Base-by-base conservation (phyloP, 805 yeast genomes). In the Grigorovia humatica region DNA sequence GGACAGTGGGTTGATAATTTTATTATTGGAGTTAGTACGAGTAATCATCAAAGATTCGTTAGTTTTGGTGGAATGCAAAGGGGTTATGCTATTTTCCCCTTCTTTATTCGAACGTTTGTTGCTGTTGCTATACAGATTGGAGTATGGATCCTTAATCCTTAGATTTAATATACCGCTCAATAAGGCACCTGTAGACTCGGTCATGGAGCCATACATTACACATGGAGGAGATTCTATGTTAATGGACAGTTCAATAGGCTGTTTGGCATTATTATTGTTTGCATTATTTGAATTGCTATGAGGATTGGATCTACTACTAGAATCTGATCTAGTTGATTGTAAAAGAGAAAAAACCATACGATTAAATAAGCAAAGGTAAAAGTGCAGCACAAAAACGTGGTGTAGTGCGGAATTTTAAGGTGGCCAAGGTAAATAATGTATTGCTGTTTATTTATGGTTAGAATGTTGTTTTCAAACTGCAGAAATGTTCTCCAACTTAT, bases 181-280 rank as follows among this genome's bases (percentile, higher is more conserved):
- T 23, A 91, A 74, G 5, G 96, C 85, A 1, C 99, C 99, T 0
- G 95, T 76, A 1, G 93, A 81, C 53, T 87, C 93, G 9, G 69
- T 66, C 2, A 90, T 85, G 0, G 76, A 68, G 0, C 99, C 99
- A 62, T 86, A 91, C 51, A 93, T 70, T 46, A 88, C 79, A 42
- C 90, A 75, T 0, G 99, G 99, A 1, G 98, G 98, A 1, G 95
- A 83, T 64, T 93, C 99, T 20, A 93, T 72, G 42, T 75, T 74
- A 38, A 90, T 75, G 0, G 81, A 64, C 12, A 87, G 67, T 38
- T 76, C 72, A 38, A 77, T 66, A 1, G 78, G 77, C 41, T 66
- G 51, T 12, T 32, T 29, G 23, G 47, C 44, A 38, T 38, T 38
- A 4, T 38, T 38, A 38, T 8, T n/a, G 15, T 15, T 38, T 38